Conservation (phyloP, 73 alveolate species). For the Paramecium bursaria region DNA sequence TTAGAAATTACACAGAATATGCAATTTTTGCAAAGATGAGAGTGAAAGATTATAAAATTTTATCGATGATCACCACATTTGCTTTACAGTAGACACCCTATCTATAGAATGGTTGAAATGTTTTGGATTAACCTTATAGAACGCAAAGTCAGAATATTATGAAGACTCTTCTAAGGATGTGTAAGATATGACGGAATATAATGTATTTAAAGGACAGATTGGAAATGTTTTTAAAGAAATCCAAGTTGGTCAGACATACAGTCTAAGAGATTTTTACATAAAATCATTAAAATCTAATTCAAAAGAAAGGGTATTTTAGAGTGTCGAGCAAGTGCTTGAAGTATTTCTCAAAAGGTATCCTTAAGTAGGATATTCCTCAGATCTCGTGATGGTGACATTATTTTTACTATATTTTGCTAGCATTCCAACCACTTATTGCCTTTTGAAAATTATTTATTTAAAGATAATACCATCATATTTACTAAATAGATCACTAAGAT, state of each 20-base stretch:
- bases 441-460: too few relatives aligned
- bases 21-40: neutral
- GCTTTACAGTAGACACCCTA: neutral
- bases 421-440: neutral
- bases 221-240: neutral
- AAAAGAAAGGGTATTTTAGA: neutral
- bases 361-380: neutral
- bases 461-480: neutral
- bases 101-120: neutral
- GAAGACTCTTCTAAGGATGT: neutral
- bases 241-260: neutral
- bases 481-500: neutral
- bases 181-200: neutral
- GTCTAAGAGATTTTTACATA: neutral
- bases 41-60: neutral
- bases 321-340: neutral
- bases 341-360: neutral
- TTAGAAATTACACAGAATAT: neutral
- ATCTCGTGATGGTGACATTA: neutral
- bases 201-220: neutral
- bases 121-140: neutral
- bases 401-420: neutral
- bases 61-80: neutral
- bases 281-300: neutral
- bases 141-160: neutral